These are phyloP conservation scores for Lupinus albus DNA, from an alignment of 306 rosid genomes.

Conservation along the genomic window DNA sequence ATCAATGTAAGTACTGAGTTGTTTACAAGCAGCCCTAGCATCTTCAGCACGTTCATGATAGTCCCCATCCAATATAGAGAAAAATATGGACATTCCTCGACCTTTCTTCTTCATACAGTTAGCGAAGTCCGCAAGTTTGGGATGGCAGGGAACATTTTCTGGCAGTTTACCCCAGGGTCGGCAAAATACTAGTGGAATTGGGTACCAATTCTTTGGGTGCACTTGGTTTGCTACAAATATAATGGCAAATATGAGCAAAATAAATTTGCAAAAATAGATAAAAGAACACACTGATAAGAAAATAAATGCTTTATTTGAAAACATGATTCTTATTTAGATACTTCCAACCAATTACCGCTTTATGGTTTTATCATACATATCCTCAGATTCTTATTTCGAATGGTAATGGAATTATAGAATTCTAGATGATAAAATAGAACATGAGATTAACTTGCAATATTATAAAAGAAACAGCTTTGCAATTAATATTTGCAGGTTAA, in stretches of 20 bases:
- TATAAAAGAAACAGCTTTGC: conserved; percentile 24
- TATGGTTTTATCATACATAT: not conserved
- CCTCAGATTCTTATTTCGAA: conserved; percentile 14
- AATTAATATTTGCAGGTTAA: conserved; percentile 23
- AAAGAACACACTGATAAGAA: not conserved
- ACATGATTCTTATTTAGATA: not conserved
- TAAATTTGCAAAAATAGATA: not conserved
- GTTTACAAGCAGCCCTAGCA: conserved; percentile 88
- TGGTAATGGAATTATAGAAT: not conserved
- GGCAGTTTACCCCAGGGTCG: conserved; percentile 99
- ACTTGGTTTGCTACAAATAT: conserved; percentile 82
- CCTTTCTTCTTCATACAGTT: conserved; percentile 99
- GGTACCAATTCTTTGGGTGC: conserved; percentile 99
- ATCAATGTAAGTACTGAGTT: conserved; percentile 86
- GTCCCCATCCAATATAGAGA: conserved; percentile 93
- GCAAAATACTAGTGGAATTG: conserved; percentile 93
- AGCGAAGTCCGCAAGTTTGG: conserved; percentile 98
- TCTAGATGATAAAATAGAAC: conserved; percentile 25
- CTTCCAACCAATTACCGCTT: not conserved
- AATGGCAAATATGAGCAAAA: conserved; percentile 25
- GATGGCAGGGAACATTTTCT: conserved; percentile 98
- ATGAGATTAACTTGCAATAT: conserved; percentile 28
- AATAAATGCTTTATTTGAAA: not conserved
- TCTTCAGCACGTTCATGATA: conserved; percentile 95
- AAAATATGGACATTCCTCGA: conserved; percentile 95